Evolutionary conservation across 345 rosid genomes (phyloP).

Genomic region (Pugionium cornutum): DNA sequence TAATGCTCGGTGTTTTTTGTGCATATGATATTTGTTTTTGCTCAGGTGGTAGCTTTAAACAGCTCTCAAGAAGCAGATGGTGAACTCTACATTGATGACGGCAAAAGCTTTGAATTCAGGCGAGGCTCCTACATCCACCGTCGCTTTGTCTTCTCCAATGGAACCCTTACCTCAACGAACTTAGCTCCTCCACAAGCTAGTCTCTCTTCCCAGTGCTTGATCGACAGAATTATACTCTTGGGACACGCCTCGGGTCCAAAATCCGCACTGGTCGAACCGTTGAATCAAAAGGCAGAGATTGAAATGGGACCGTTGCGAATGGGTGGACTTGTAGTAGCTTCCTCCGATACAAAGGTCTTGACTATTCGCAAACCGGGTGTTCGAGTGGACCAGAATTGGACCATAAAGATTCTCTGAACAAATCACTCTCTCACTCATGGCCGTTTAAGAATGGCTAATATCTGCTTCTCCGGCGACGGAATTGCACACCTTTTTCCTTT

Average conservation of each 20-base stretch:
- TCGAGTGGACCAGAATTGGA: conserved; percentile 77
- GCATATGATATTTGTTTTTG: not conserved
- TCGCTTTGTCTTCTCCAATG: conserved; percentile 66
- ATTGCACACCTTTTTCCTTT: not conserved
- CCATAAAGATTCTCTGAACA: conserved; percentile 60
- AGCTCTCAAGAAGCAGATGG: conserved; percentile 89
- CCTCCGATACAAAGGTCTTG: conserved; percentile 47
- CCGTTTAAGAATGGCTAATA: not conserved
- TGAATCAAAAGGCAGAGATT: conserved; percentile 55
- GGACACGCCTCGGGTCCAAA: conserved; percentile 56
- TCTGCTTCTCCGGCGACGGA: conserved; percentile 13
- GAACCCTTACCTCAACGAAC: conserved; percentile 64
- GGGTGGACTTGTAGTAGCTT: conserved; percentile 38
- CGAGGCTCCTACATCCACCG: conserved; percentile 81
- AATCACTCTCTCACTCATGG: not conserved
- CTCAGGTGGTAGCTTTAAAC: conserved; percentile 88
- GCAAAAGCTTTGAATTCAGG: conserved; percentile 73
- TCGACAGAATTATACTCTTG: conserved; percentile 81
- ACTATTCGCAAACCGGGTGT: conserved; percentile 88
- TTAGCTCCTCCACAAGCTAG: conserved; percentile 44
- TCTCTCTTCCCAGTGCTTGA: conserved; percentile 55
- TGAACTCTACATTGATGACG: conserved; percentile 93
- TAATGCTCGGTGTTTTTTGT: not conserved
- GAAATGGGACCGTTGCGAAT: conserved; percentile 69
- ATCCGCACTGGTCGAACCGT: conserved; percentile 68